Conservation (phyloP, 2,329 filamentous ascomycete genomes). For the Penicillium sp. region DNA sequence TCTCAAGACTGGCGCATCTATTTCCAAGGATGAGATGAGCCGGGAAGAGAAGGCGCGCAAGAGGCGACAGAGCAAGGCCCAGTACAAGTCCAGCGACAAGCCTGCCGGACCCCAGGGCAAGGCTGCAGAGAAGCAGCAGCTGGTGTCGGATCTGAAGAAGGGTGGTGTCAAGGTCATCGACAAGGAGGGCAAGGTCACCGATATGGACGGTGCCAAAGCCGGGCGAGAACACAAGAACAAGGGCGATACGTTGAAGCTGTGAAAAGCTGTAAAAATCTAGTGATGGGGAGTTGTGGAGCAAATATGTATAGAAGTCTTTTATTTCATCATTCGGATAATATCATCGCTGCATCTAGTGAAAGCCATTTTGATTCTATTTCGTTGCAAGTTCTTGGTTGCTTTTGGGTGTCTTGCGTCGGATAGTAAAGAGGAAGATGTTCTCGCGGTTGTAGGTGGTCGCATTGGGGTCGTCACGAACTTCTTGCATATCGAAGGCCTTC, state of each 20-base stretch:
- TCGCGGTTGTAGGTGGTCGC: constrained; percentile 40
- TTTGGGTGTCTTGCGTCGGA: constrained; percentile 32
- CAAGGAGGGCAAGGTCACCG: constrained; percentile 81
- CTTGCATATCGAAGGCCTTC: constrained; percentile 67
- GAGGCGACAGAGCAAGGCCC: constrained; percentile 80
- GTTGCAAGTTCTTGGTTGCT: not conserved
- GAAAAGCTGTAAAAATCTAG: not conserved
- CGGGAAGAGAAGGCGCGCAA: constrained; percentile 81
- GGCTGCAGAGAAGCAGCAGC: constrained; percentile 53
- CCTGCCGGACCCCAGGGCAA: constrained; percentile 50
- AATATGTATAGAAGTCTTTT: constrained; percentile 3
- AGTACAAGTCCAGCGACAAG: constrained; percentile 65
- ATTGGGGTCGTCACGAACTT: constrained; percentile 61
- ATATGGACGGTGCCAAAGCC: constrained; percentile 81
- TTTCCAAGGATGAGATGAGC: constrained; percentile 83
- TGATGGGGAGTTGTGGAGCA: not conserved
- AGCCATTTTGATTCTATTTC: constrained; percentile 11
- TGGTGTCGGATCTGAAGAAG: constrained; percentile 74
- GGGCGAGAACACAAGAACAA: constrained; percentile 32
- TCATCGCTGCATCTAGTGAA: constrained; percentile 10
- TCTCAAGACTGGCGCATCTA: constrained; percentile 74
- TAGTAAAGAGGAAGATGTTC: constrained; percentile 44
- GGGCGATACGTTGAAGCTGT: constrained; percentile 42
- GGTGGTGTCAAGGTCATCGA: constrained; percentile 91
- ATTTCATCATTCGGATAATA: constrained; percentile 10